Percentiles rank a stretch among this genome's conserved stretches.
Evolutionary conservation across 1,284 basidiomycete genomes (phyloP).

Genomic region (Laetiporus sulphureus): DNA sequence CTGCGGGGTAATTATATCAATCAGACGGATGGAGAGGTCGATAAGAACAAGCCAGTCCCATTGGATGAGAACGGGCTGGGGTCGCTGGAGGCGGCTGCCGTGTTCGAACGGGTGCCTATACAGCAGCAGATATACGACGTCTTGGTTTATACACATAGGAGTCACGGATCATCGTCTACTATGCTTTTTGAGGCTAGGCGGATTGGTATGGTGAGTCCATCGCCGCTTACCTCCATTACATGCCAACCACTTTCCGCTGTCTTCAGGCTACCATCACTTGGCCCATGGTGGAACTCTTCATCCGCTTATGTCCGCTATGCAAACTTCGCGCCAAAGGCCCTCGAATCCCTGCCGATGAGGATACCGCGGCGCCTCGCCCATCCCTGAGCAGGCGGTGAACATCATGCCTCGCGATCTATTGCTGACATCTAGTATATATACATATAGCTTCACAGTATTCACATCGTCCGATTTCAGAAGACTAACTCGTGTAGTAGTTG

Average conservation of each 20-base stretch:
- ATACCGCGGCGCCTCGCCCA: too few species aligned
- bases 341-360: conserved; percentile 16
- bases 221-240: conserved; percentile 3
- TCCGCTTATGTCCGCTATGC: conserved; percentile 57
- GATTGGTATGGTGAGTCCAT: conserved; percentile 51
- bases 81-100: conserved; percentile 31
- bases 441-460: too few species aligned
- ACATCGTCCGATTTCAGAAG: too few species aligned
- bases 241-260: conserved; percentile 7
- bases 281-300: conserved; percentile 68
- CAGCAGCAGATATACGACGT: conserved; percentile 63
- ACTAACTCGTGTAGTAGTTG: too few species aligned
- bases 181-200: conserved; percentile 52
- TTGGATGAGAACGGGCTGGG: conserved; percentile 20
- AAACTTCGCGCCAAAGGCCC: conserved; percentile 30
- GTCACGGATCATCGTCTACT: conserved; percentile 42
- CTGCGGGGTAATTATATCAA: conserved; percentile 36
- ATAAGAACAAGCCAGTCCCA: conserved; percentile 15
- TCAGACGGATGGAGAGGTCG: conserved; percentile 32
- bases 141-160: conserved; percentile 56
- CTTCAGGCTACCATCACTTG: conserved; percentile 57
- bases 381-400: too few species aligned
- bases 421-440: too few species aligned
- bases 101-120: conserved; percentile 60
- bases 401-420: too few species aligned